Base-by-base conservation (phyloP, 108 stramenopile genomes). In the Nitzschia sp. region DNA sequence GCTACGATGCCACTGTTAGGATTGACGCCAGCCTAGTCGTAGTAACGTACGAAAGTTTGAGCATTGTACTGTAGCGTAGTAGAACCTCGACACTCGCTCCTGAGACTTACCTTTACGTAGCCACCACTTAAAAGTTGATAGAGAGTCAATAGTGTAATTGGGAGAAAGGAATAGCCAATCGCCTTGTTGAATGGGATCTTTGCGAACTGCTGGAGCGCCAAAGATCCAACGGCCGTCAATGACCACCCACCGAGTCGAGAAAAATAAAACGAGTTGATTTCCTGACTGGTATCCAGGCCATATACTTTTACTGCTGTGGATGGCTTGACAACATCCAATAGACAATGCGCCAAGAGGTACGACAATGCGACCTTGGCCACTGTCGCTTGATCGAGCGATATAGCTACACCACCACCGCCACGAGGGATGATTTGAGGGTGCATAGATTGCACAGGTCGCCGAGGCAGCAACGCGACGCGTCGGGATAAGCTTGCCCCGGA, bases 81-180 rank as follows among this genome's bases (percentile, higher is more conserved):
- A 45, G 13, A 45, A 45, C 45, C 9, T 13, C 45, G 13, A 45
- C 45, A 45, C 13, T 45, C 13, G 45, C n/a, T n/a, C n/a, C n/a
- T n/a, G n/a, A n/a, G 8, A 51, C 56, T 57, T 18, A 57, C 56
- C 56, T 57, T 57, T 25, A 15, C 31, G 31, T 57, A 57, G 2
- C 31, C 5, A 17, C 29, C 29, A 6, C 15, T 29, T 30, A 57
- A 4, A 2, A 57, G 30, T 30, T 57, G 56, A 57, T 31, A 57
- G 4, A 57, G 21, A 8, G 56, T 57, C 56, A 57, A 30, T 30
- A 30, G 11, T 11, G 56, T 18, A 5, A 32, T 29, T 30, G 56
- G 56, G 9, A 57, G 15, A 30, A 28, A 30, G 9, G 56, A 57
- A 57, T 31, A 57, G 26, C 56, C 56, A 13, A 57, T 11, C 9